phyloP scores from a whole-genome alignment of 2,329 filamentous ascomycete genomes.

The Ceratocystiopsis sp. region DNA sequence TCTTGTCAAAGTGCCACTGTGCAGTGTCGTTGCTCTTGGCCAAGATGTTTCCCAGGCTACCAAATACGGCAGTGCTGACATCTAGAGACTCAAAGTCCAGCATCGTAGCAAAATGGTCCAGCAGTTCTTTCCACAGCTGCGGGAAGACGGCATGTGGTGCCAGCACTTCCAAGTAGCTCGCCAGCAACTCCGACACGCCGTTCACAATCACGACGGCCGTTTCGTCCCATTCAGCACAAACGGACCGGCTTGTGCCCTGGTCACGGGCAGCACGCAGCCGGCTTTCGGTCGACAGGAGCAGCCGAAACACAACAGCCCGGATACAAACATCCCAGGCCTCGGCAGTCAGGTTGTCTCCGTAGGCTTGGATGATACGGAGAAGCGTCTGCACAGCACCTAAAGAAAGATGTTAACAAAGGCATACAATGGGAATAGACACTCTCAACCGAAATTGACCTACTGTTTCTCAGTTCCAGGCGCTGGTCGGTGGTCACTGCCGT shows the following conservation, averaged over 20 bases:
- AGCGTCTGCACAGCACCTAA: slow-evolving; percentile 71
- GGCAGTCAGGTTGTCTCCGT: slow-evolving; percentile 61
- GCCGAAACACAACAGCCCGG: slow-evolving; percentile 61
- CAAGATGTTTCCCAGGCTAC: slow-evolving; percentile 47
- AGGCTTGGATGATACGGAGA: slow-evolving; percentile 80
- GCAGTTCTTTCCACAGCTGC: slow-evolving; percentile 56
- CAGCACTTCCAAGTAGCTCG: slow-evolving; percentile 60
- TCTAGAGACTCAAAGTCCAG: slow-evolving; percentile 48
- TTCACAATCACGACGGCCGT: slow-evolving; percentile 59
- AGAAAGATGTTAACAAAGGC: too few species aligned
- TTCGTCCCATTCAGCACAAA: slow-evolving; percentile 48
- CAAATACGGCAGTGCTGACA: slow-evolving; percentile 55
- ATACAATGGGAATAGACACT: too few species aligned
- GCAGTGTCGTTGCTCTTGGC: slow-evolving; percentile 28
- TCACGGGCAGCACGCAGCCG: slow-evolving; percentile 27
- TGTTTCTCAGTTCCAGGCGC: slow-evolving; percentile 62
- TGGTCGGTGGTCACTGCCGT: slow-evolving; percentile 56
- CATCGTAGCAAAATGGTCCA: slow-evolving; percentile 49
- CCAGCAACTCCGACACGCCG: slow-evolving; percentile 55
- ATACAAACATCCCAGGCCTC: slow-evolving; percentile 75
- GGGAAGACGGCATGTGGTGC: slow-evolving; percentile 49
- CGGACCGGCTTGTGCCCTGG: slow-evolving; percentile 21
- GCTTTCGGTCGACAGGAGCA: slow-evolving; percentile 52
- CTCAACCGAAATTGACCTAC: slow-evolving; percentile 19
- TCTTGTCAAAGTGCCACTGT: slow-evolving; percentile 27